Base-by-base conservation (phyloP, 345 rosid genomes). In the Pistacia vera region DNA sequence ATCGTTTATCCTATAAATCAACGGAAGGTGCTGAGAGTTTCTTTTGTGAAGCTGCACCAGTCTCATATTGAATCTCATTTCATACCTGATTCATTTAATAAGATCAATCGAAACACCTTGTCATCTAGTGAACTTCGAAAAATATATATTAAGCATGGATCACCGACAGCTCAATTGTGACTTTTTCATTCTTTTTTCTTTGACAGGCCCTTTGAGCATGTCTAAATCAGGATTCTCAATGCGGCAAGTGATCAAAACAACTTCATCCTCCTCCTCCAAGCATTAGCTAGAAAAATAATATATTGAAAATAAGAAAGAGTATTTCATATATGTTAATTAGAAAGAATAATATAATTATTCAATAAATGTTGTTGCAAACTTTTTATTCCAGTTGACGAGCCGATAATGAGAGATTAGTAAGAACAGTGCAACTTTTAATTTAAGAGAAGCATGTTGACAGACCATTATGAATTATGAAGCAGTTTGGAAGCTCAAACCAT, bases 401-500 rank as follows among this genome's bases (percentile, higher is more conserved):
- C 30, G 30, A 28, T 28, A 28, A 28, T 28, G 30, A 28, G 30
- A 28, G 30, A 28, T 28, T 28, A 28, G 1, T 28, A 28, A 28
- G 30, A 28, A 28, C 30, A 28, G 30, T 28, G 2, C 30, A 28
- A 28, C 30, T 28, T 28, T 28, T 6, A 25, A 71, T 16, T 59
- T 70, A 59, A 74, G 66, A 58, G 30, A 7, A n/a, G 61, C 28
- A 55, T 74, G 63, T 55, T 35, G 44, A 61, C 87, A 28, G 63
- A 96, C 98, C 99, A 71, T 90, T 93, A 74, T 96, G 99, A 83
- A 93, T 92, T 77, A 93, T 96, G 82, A 88, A 92, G 86, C 98
- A 96, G 81, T 93, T 93, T 74, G 99, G 98, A 82, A 96, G 98
- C 92, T 96, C 98, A 79, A 96, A 96, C 99, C 98, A 93, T 90